A percentile compares a stretch with the other conserved stretches of the same genome.
These are phyloP conservation scores for Linum tenue DNA, from an alignment of 345 rosid species.

Conservation along the genomic window DNA sequence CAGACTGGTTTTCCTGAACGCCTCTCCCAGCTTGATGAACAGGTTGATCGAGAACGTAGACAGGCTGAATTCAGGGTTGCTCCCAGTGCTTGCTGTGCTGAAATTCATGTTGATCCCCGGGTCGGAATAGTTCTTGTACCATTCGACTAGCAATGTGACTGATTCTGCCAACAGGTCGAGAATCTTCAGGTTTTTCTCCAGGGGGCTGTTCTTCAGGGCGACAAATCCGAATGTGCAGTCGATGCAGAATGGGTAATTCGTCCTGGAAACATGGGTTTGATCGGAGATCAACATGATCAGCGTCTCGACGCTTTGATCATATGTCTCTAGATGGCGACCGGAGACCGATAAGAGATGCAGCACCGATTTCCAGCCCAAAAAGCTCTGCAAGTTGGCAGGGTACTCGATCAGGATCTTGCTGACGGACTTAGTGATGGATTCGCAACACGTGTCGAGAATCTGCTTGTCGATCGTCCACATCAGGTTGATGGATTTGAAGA, in stretches of 20 bases:
- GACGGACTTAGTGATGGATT: conserved; percentile 43
- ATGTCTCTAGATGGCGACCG: conserved; percentile 61
- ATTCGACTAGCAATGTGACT: conserved; percentile 38
- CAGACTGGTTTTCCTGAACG: conserved; percentile 63
- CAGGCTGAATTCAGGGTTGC: conserved; percentile 36
- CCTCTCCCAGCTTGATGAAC: conserved; percentile 73
- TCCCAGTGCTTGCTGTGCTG: conserved; percentile 40
- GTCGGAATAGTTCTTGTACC: conserved; percentile 46
- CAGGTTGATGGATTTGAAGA: conserved; percentile 66
- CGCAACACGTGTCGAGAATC: conserved; percentile 59
- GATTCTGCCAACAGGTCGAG: conserved; percentile 68
- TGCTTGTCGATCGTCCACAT: conserved; percentile 94
- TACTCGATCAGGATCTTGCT: conserved; percentile 49
- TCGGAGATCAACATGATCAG: conserved; percentile 55
- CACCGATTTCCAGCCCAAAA: conserved; percentile 72
- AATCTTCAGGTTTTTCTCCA: conserved; percentile 60
- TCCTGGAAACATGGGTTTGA: conserved; percentile 32
- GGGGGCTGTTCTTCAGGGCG: conserved; percentile 54
- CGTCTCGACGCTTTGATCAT: conserved; percentile 65
- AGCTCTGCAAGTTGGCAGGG: conserved; percentile 53
- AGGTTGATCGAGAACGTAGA: conserved; percentile 32
- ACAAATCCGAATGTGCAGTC: conserved; percentile 79
- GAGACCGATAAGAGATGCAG: conserved; percentile 61
- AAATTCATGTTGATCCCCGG: conserved; percentile 20
- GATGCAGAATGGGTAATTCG: conserved; percentile 54